Percentiles rank a stretch among this genome's conserved stretches.
Evolutionary conservation across 805 yeast genomes (phyloP).

Genomic region (Wickerhamomyces mucosus): DNA sequence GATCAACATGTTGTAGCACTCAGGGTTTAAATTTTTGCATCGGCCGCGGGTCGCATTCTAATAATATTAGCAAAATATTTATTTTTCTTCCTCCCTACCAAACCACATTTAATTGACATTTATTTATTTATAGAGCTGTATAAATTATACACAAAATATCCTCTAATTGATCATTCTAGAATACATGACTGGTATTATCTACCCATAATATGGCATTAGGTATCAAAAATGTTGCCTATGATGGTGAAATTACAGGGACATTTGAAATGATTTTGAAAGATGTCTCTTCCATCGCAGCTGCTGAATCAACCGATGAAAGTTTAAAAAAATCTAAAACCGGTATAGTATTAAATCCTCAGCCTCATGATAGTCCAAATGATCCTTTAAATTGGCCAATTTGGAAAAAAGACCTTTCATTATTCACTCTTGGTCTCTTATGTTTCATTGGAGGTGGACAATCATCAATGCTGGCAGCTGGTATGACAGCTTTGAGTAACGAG

Average conservation of each 20-base stretch:
- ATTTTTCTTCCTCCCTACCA: too few species aligned
- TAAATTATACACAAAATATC: too few species aligned
- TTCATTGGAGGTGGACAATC: slow-evolving; percentile 56
- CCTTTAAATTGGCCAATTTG: slow-evolving; percentile 60
- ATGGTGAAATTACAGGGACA: slow-evolving; percentile 39
- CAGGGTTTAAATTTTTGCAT: too few species aligned
- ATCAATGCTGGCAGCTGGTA: slow-evolving; percentile 50
- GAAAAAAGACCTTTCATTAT: slow-evolving; percentile 44
- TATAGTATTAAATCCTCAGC: slow-evolving; percentile 49
- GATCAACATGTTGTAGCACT: too few species aligned
- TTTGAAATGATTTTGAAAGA: slow-evolving; percentile 28
- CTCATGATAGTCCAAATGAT: slow-evolving; percentile 53
- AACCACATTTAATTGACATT: too few species aligned
- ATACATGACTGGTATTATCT: too few species aligned
- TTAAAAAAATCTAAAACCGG: slow-evolving; percentile 40
- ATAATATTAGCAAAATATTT: too few species aligned
- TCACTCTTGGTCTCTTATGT: slow-evolving; percentile 45
- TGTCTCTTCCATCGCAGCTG: not conserved
- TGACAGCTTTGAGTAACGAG: slow-evolving; percentile 30
- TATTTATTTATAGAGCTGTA: too few species aligned
- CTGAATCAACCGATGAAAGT: not conserved
- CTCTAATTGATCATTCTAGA: too few species aligned
- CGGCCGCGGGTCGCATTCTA: too few species aligned
- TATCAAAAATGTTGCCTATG: slow-evolving; percentile 30
- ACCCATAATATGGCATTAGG: slow-evolving; percentile 24